Base-by-base conservation (phyloP, 495 filamentous ascomycete genomes). In the Aspergillus conjunctus region DNA sequence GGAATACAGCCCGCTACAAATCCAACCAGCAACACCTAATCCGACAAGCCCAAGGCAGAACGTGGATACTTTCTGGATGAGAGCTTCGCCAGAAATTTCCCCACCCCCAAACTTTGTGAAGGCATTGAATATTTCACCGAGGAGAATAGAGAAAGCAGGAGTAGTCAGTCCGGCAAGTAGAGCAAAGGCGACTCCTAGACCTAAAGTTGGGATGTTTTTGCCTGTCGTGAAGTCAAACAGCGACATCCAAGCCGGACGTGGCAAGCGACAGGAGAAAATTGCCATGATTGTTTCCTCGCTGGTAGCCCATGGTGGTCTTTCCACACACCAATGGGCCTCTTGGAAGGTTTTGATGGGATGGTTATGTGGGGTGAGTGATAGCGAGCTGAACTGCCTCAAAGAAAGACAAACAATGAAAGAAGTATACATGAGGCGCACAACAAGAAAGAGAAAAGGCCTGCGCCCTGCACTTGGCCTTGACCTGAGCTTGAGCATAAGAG, bases 151-250 rank as follows among this genome's bases (percentile, higher is more conserved):
- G 45, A 89, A 79, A 1, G 77, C 76, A 2, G 92, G 87, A 39
- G 83, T 80, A 21, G 85, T 70, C 18, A 86, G 73, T 6, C 89
- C 89, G 11, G 88, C 81, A 20, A 86, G 58, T 5, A 89, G 50
- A 1, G 91, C 82, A 39, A 85, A 73, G 17, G 82, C 8, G 32
- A 88, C 50, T 11, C 85, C 86, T 0, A 68, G 64, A 34, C 75
- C 61, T 3, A 92, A 73, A 7, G 81, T 63, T 8, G 76, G 73
- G n/a, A 81, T 54, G 67, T 97, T 88, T n/a, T 67, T 71, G 61
- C 71, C 77, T 1, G 79, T 83, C 0, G 87, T 90, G 76, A 97
- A 97, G 44, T 68, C 73, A 68, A 96, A 92, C 8, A 97, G 81
- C 1, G 81, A 75, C 30, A 67, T 72, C 79, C 79, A 83, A 49